Evolutionary conservation across 78 protist species (phyloP).

Genomic region (Corallochytrium limacisporum): DNA sequence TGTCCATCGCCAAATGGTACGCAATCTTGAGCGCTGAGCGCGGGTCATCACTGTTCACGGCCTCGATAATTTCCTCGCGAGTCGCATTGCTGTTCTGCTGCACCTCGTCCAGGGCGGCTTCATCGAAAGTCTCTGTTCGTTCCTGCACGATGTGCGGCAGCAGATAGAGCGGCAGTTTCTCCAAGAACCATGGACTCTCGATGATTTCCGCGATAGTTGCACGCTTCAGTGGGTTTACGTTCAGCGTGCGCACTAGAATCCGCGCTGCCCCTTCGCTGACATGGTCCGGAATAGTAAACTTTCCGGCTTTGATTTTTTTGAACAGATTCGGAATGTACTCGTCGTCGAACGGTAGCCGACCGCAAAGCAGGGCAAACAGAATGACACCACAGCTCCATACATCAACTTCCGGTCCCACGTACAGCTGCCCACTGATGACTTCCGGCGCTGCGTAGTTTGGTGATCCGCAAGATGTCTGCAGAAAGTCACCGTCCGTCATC

Average conservation of each 20-base stretch:
- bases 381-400: conserved; percentile 75
- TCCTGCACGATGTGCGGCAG: background rate
- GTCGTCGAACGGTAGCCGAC: conserved; percentile 94
- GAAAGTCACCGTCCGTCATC: conserved; percentile 92
- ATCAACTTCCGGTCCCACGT: conserved; percentile 93
- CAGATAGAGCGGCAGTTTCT: conserved; percentile 54
- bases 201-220: conserved; percentile 73
- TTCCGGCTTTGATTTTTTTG: conserved; percentile 78
- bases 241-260: conserved; percentile 77
- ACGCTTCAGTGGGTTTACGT: conserved; percentile 87
- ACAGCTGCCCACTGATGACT: conserved; percentile 80
- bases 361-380: conserved; percentile 80
- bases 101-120: background rate
- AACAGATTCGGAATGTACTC: conserved; percentile 89
- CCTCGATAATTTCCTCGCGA: background rate
- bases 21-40: background rate
- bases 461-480: conserved; percentile 91
- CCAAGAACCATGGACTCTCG: conserved; percentile 73
- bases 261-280: conserved; percentile 60
- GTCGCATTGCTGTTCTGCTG: background rate
- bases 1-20: background rate
- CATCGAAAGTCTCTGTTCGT: background rate
- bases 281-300: conserved; percentile 58
- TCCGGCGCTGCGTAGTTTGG: conserved; percentile 99
- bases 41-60: background rate